Percentiles rank a stretch among this genome's conserved stretches.
phyloP scores from a whole-genome alignment of 768 basidiomycete species.

The Mycena belliarum region DNA sequence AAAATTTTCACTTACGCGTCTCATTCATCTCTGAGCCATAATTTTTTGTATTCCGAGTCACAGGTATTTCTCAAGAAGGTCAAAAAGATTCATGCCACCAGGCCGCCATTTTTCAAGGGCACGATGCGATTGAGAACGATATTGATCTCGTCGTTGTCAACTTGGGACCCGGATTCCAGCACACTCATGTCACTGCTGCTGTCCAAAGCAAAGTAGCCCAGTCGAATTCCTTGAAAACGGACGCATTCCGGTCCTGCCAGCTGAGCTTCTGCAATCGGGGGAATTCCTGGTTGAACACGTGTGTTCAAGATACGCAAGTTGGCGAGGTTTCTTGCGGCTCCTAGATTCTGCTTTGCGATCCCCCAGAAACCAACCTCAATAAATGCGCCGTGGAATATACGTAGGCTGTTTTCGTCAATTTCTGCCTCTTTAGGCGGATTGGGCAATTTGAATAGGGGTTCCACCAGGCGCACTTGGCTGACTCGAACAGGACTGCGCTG shows the following conservation, averaged over 20 bases:
- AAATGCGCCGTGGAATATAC: background rate
- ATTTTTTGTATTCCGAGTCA: no score
- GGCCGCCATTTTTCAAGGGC: conserved; percentile 80
- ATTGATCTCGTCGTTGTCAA: no score
- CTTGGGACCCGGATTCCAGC: conserved; percentile 6
- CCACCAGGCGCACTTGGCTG: conserved; percentile 88
- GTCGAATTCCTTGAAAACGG: conserved; percentile 92
- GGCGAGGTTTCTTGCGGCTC: background rate
- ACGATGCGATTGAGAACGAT: conserved; percentile 90
- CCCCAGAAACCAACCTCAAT: background rate
- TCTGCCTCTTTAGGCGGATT: conserved; percentile 76
- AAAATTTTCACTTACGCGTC: no score
- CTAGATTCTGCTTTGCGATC: background rate
- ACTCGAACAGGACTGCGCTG: conserved; percentile 80
- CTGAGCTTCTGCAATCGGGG: conserved; percentile 73
- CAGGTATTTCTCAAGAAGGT: no score
- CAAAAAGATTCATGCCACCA: no score
- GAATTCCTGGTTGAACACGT: conserved; percentile 45
- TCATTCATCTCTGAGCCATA: no score
- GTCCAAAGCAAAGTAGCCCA: conserved; percentile 93
- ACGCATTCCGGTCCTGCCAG: conserved; percentile 88
- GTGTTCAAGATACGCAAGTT: background rate
- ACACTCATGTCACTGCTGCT: conserved; percentile 45
- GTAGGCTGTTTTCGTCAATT: conserved; percentile 44
- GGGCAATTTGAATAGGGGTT: conserved; percentile 91